Evolutionary conservation across 371 early-diverging fungal species (phyloP).

Genomic region (Mortierella sp.): DNA sequence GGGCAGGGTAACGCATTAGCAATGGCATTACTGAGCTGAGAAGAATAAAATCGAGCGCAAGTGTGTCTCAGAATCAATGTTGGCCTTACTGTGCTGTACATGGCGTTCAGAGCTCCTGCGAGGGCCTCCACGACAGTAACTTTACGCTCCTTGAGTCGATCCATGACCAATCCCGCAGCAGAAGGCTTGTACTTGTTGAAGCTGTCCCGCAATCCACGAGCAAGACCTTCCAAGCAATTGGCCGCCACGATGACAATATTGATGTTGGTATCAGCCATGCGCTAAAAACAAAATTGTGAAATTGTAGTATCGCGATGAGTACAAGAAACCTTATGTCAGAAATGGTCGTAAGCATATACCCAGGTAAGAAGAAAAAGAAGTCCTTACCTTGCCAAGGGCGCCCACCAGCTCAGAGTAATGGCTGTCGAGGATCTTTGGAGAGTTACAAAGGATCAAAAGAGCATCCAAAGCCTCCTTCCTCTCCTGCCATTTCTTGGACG

Average conservation of each 20-base stretch:
- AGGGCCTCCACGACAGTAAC: slow-evolving; percentile 88
- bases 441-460: slow-evolving; percentile 76
- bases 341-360: neutral
- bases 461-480: slow-evolving; percentile 92
- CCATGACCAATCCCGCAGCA: slow-evolving; percentile 82
- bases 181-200: slow-evolving; percentile 85
- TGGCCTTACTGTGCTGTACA: slow-evolving; percentile 75
- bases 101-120: slow-evolving; percentile 84
- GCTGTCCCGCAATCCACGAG: slow-evolving; percentile 80
- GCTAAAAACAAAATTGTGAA: slow-evolving; percentile 39
- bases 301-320: neutral
- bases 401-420: slow-evolving; percentile 84
- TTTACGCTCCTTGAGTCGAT: slow-evolving; percentile 96
- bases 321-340: neutral
- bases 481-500: slow-evolving; percentile 96
- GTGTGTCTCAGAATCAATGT: neutral
- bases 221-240: slow-evolving; percentile 89
- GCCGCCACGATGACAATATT: slow-evolving; percentile 84
- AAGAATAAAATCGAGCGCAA: too few relatives aligned
- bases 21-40: too few relatives aligned
- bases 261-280: slow-evolving; percentile 92
- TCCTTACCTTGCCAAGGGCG: slow-evolving; percentile 82
- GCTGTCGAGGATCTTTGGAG: slow-evolving; percentile 84
- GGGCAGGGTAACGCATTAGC: neutral
- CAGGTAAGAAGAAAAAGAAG: neutral